Base-by-base conservation (phyloP, 2,329 filamentous ascomycete species). In the Hirsutella minnesotensis region DNA sequence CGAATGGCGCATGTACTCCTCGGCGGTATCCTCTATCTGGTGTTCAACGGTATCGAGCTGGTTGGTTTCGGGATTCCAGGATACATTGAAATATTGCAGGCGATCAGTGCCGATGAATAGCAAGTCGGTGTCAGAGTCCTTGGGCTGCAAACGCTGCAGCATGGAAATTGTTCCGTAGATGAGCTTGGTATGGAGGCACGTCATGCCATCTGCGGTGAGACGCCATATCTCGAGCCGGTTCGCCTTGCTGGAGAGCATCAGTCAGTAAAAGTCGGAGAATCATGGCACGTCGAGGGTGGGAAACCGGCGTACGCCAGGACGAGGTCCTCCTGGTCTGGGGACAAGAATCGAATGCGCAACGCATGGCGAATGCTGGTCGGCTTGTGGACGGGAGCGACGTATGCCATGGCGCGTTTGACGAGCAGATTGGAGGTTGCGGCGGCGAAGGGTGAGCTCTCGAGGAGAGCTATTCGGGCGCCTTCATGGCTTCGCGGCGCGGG, bases 361-460 rank as follows among this genome's bases (percentile, higher is more conserved):
- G 89, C 90, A 74, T 95, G 85, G 43, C 89, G 81, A 49, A 95
- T 81, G 67, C 87, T 94, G 61, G 86, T 95, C 20, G 92, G 84
- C 54, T 81, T 77, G 63, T 98, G 92, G 44, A 98, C 92, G 33
- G 92, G 89, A 47, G 87, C 88, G 56, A 98, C 71, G 62, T 96
- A 98, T 41, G 92, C 85, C 92, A 98, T 98, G 44, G 39, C 56
- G 49, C 22, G 40, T 12, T 16, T 16, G 9, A 27, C 39, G 24
- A 27, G 15, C 5, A 5, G 18, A 3, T 16, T 13, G 3, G 16
- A 12, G 18, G 35, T 10, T 5, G n/a, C 13, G 18, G 18, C 3
- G 9, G 12, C 16, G 19, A 9, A 19, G 34, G 13, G n/a, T 30
- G 31, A 41, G 39, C 34, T 42, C 18, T 31, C 38, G 8, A 9